phyloP scores from a whole-genome alignment of 768 basidiomycete genomes.

The Psilocybe sp. region DNA sequence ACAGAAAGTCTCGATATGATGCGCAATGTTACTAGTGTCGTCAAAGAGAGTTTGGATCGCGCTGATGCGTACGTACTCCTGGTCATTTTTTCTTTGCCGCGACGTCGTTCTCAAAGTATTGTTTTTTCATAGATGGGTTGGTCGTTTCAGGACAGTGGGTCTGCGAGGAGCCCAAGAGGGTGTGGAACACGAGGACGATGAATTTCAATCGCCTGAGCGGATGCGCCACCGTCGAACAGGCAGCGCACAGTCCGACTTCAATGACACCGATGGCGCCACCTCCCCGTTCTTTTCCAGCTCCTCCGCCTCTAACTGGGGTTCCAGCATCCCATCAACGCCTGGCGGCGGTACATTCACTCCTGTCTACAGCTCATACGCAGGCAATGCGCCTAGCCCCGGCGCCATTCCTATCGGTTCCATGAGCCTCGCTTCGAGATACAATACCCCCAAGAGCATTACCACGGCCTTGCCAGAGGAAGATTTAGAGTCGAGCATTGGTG shows the following conservation, averaged over 20 bases:
- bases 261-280: conserved; percentile 16
- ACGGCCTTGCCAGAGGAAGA: conserved; percentile 18
- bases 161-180: conserved; percentile 42
- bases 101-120: conserved; percentile 6
- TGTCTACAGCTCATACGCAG: conserved; percentile 1
- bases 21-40: conserved; percentile 81
- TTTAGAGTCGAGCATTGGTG: conserved; percentile 3
- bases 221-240: conserved; percentile 17
- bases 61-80: conserved; percentile 69
- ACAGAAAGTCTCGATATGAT: conserved; percentile 94
- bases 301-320: conserved; percentile 28
- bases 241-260: conserved; percentile 19
- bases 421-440: conserved; percentile 25
- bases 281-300: conserved; percentile 25
- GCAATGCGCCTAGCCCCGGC: conserved; percentile 21
- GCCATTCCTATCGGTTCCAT: conserved; percentile 25
- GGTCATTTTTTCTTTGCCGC: conserved; percentile 6
- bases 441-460: conserved; percentile 20
- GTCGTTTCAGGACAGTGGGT: conserved; percentile 74
- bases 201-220: conserved; percentile 7
- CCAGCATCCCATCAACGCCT: conserved; percentile 34
- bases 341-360: conserved; percentile 23
- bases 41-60: conserved; percentile 82
- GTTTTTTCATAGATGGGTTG: conserved; percentile 59
- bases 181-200: conserved; percentile 13